Base-by-base conservation (phyloP, 345 rosid species). In the Hirschfeldia incana region DNA sequence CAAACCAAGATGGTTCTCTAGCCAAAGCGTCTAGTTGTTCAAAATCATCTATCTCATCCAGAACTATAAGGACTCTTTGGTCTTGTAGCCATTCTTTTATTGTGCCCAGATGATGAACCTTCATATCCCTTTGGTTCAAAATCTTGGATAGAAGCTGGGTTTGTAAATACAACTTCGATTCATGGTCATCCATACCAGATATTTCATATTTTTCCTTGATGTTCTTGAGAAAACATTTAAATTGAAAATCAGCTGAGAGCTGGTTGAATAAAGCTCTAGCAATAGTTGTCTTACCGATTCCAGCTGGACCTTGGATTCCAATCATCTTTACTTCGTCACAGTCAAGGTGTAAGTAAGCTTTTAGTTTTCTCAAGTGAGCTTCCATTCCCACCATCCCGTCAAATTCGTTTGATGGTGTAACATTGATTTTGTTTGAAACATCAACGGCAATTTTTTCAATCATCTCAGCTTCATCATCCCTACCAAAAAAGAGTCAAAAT, bases 31-130 rank as follows among this genome's bases (percentile, higher is more conserved):
- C 21, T 16, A 90, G 79, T 72, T 89, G 87, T 7, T 30, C 70
- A 8, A 65, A 27, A 46, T 90, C 66, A 29, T 85, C 86, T 9
- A 90, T 87, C 78, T 88, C 91, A 34, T 92, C 92, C 2, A 90
- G 73, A 62, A 32, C 27, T 67, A 87, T 49, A 3, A 88, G 64
- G 21, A 86, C 86, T 26, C n/a, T 80, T 42, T 67, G 66, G 1
- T 78, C 84, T 0, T 8, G 33, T 36, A 78, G 27, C 42, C 77
- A 12, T 65, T 44, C 36, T 1, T 60, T 37, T 17, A 67, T 65
- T 9, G 67, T 27, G 2, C 69, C 62, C 39, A 79, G 46, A 44
- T 73, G 30, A 57, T 65, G 2, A 44, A 55, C 5, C 68, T 42
- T 82, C 55, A 87, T 73, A 27, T 11, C 9, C 0, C 0, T 8